Base-by-base conservation (phyloP, 2,329 filamentous ascomycete genomes). In the Pseudogymnoascus sp. region DNA sequence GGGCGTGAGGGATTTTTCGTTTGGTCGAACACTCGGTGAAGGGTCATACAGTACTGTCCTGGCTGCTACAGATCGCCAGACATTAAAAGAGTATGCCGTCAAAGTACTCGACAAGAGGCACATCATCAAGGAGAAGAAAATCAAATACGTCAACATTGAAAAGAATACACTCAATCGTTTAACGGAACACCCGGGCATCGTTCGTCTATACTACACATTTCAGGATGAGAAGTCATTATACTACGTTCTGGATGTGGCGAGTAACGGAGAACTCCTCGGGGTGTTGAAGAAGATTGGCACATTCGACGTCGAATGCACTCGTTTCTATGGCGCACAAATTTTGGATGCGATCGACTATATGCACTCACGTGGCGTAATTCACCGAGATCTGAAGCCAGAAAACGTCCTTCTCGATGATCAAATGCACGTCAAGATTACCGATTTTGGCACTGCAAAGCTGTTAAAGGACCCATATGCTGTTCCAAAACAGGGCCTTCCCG, bases 71-170 rank as follows among this genome's bases (percentile, higher is more conserved):
- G 94, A 99, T 74, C 87, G 93, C 64, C 91, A 96, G 74, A 96
- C 91, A 1, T 78, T 95, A 63, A 96, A 96, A 70, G 93, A 99
- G 74, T 97, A 97, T 72, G 94, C 94, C 27, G 92, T 99, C 77
- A 99, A 99, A 74, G 93, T 99, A 13, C 83, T 99, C 55, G 94
- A 99, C 76, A 99, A 99, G 77, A 86, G 92, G 70, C 94, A 99
- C 74, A 99, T 99, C 72, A 99, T 99, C 80, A 99, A 97, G 76
- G 94, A 99, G 77, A 97, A 96, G 76, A 99, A 99, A 81, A 96
- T 99, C 71, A 99, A 99, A 80, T 99, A 99, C 72, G 94, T 99
- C 75, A 99, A 97, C 76, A 99, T 99, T 70, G 94, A 99, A 76
- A 97, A 97, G 78, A 93, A 99, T 76, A 97, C 94, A 0, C 80